Conservation (phyloP, 148 eudicot species). For the Cornus florida region DNA sequence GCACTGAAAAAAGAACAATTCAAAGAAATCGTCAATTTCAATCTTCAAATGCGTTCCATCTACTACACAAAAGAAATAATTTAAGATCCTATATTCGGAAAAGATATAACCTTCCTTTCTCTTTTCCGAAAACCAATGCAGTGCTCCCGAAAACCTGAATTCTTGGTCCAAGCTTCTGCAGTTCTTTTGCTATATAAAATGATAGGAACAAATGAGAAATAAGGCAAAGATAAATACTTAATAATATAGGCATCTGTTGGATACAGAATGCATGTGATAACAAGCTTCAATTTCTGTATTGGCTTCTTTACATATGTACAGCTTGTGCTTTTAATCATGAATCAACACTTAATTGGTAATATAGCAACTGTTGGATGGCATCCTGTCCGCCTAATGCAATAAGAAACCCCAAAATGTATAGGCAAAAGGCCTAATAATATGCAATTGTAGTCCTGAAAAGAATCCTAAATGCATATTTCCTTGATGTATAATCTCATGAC, state of each 20-base stretch:
- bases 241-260: not conserved
- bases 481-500: not conserved
- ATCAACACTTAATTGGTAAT: too few relatives aligned
- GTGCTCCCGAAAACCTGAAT: slow-evolving; percentile 15
- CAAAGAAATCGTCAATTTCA: not conserved
- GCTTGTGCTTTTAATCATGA: not conserved
- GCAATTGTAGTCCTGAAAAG: not conserved
- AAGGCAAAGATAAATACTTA: not conserved
- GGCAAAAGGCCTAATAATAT: too few relatives aligned
- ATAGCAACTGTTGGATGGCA: not conserved
- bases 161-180: slow-evolving; percentile 30
- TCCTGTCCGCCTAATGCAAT: too few relatives aligned
- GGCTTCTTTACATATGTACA: not conserved
- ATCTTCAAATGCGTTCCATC: not conserved
- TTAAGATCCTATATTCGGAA: not conserved
- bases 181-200: slow-evolving; percentile 13
- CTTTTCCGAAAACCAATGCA: slow-evolving; percentile 19
- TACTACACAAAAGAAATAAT: not conserved
- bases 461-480: too few relatives aligned
- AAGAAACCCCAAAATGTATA: too few relatives aligned
- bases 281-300: not conserved
- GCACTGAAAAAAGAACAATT: slow-evolving; percentile 1
- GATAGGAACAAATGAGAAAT: not conserved
- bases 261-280: not conserved
- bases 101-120: slow-evolving; percentile 1